Conservation (phyloP, 352 stramenopile species). For the Phytophthora pluvialis region DNA sequence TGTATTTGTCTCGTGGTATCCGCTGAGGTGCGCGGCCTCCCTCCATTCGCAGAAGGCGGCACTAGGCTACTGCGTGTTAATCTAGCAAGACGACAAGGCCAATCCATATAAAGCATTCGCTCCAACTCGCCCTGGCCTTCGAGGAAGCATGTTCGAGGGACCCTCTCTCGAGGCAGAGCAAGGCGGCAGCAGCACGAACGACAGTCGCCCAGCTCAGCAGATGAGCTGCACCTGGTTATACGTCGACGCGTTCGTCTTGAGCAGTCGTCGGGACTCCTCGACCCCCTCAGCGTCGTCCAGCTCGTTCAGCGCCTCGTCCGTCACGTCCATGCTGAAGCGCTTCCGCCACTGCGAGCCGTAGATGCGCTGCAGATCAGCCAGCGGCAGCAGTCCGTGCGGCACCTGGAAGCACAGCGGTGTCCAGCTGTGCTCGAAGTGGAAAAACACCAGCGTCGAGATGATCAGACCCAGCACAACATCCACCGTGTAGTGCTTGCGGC, state of each 20-base stretch:
- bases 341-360: conserved; percentile 42
- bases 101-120: conserved; percentile 19
- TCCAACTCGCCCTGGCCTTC: conserved; percentile 19
- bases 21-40: neutral
- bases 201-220: conserved; percentile 41
- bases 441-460: conserved; percentile 74
- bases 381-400: conserved; percentile 33
- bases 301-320: conserved; percentile 50
- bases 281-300: conserved; percentile 40
- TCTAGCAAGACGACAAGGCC: conserved; percentile 13
- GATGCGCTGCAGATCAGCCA: conserved; percentile 43
- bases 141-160: conserved; percentile 24
- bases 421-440: conserved; percentile 83
- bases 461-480: conserved; percentile 75
- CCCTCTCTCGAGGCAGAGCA: conserved; percentile 23
- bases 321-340: conserved; percentile 63
- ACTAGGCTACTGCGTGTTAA: conserved; percentile 12
- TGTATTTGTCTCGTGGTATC: conserved; percentile 21
- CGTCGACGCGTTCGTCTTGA: conserved; percentile 38
- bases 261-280: conserved; percentile 36
- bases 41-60: neutral
- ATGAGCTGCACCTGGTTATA: conserved; percentile 55
- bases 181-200: conserved; percentile 7
- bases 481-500: conserved; percentile 83
- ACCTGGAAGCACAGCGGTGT: conserved; percentile 58